Evolutionary conservation across 2,329 filamentous ascomycete species (phyloP), one percentile per base, ranked within the genome.

Genomic region (Beauveria brongniartii): DNA sequence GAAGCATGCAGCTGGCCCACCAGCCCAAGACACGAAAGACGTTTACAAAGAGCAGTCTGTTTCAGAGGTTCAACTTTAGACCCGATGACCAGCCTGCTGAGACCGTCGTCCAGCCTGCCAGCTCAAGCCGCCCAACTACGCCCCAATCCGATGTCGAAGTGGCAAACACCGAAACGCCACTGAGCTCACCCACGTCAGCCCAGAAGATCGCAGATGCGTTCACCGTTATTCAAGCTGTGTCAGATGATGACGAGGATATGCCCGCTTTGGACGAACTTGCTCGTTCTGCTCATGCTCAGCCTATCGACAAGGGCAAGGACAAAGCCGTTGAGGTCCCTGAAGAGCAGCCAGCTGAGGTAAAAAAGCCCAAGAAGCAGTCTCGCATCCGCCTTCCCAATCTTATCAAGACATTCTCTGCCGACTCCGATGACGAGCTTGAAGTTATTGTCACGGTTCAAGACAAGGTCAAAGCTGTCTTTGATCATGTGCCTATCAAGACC

Each of bases 1-100:
- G 94, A 65, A 95, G 89, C 70, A 90, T 96, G 84, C 93, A 97
- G 73, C 82, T 99, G 54, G 85, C 90, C 1, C 92, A 97, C 72
- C 87, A 96, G 70, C 89, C 91, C 26, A 91, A 88, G 75, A 96
- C 91, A 1, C 92, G 89, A 74, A 97, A 94, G 79, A 96, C 91
- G 76, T 89, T 96, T 65, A 86, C 88, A 7, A 94, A 92, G 67
- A 84, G 86, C 43, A 89, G 89, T 62, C 79, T 99, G 1, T 89
- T 97, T 69, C 87, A 91, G 58, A 84, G 84, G 26, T 96, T 97
- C 77, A 92, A 92, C 69, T 92, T 87, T 68, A 83, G 80, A 67
- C 76, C 80, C 6, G 70, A 71, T 12, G 75, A 73, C 3, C 61
- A 65, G n/a, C 20, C 41, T 41, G 40, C 41, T 6, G 57, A 67